Evolutionary conservation across 768 basidiomycete genomes (phyloP).

Genomic region (Dentipellis fragilis): DNA sequence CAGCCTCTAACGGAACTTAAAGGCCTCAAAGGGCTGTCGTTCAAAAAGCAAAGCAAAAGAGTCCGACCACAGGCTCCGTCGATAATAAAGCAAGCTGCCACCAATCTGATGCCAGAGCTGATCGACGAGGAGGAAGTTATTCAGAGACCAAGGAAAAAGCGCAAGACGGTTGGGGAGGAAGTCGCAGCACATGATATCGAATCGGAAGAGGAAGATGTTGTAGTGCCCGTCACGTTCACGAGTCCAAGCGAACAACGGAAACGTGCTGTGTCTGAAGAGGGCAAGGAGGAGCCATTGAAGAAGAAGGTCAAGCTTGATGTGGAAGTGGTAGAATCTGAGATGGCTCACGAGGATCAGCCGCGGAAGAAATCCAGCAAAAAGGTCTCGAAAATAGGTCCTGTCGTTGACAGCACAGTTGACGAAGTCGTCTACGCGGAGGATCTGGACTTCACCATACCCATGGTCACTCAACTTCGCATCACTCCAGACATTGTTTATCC

Average conservation of each 20-base stretch:
- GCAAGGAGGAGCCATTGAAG: slow-evolving; percentile 31
- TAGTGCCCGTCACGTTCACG: slow-evolving; percentile 1
- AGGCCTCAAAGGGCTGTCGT: slow-evolving; percentile 33
- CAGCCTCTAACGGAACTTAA: slow-evolving; percentile 1
- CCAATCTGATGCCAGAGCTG: slow-evolving; percentile 11
- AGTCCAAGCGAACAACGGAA: slow-evolving; percentile 11
- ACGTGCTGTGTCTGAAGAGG: slow-evolving; percentile 20
- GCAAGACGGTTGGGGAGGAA: slow-evolving; percentile 37
- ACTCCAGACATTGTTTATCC: slow-evolving; percentile 34
- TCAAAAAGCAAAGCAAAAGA: slow-evolving; percentile 32
- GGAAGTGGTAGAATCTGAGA: slow-evolving; percentile 8
- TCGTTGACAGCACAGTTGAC: slow-evolving; percentile 22
- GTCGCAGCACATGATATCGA: slow-evolving; percentile 38
- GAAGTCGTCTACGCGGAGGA: slow-evolving; percentile 44
- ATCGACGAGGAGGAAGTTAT: slow-evolving; percentile 26
- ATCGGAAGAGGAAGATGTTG: slow-evolving; percentile 48
- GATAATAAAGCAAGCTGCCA: not conserved
- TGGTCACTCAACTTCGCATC: slow-evolving; percentile 40
- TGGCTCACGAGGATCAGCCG: slow-evolving; percentile 14
- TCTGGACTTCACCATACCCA: slow-evolving; percentile 38
- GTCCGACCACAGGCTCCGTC: slow-evolving; percentile 24
- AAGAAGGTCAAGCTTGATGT: slow-evolving; percentile 27
- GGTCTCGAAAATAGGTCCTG: slow-evolving; percentile 19
- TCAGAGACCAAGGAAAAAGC: slow-evolving; percentile 48
- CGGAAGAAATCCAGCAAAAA: slow-evolving; percentile 34